Base-by-base conservation (phyloP, 2,329 filamentous ascomycete species). In the Aphanoascus verrucosus region DNA sequence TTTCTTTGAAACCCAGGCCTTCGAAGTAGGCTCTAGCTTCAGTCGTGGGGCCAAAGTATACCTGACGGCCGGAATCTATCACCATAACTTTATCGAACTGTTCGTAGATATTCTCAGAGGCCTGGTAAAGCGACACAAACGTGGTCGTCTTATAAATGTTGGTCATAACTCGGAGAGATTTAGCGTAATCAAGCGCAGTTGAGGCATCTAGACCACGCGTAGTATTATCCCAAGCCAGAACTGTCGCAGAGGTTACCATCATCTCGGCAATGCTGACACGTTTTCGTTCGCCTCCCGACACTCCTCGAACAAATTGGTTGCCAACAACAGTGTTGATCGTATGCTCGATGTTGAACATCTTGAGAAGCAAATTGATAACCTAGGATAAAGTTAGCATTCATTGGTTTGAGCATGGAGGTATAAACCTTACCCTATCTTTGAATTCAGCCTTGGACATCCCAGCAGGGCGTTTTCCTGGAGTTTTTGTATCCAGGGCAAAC, bases 281-380 rank as follows among this genome's bases (percentile, higher is more conserved):
- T 71, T 88, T 88, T 53, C 85, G 76, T 69, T 91, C 87, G 53
- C 84, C 86, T 57, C 86, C 88, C 44, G 82, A 88, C 0, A 94
- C 77, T 66, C 88, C 89, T 49, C 86, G 83, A 17, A 93, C 78
- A 58, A 91, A 88, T 0, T 81, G 79, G 58, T 93, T 85, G 6
- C 90, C 90, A 23, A 95, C 88, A 31, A 91, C 81, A 0, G 90
- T 96, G 65, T 89, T 80, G 49, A 81, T 79, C 0, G 88, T 94
- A 67, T 95, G 88, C 67, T 90, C 85, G 52, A 95, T 94, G 65
- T 91, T 93, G 75, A 95, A 94, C 86, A 94, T 93, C 64, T 87
- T 88, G 49, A 95, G 74, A 55, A 95, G 75, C 62, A 84, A 80
- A 15, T 81, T 77, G 56, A 90, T 74, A 54, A 94, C 82, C 61